These are phyloP conservation scores for Reticulomyxa filosa DNA, from an alignment of 78 protist species.

Conservation along the genomic window DNA sequence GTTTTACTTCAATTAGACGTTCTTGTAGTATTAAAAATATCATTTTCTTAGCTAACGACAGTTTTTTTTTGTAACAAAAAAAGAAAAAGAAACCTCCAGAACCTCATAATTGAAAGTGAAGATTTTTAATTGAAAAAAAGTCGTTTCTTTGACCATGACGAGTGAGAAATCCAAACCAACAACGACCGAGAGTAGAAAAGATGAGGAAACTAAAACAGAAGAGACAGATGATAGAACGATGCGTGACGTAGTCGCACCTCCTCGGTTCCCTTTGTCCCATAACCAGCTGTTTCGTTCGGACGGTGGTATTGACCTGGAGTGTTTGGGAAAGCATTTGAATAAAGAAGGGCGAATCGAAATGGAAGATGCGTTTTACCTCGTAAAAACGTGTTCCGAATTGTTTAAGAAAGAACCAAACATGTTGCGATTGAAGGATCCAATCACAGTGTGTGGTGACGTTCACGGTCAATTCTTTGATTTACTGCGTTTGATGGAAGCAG, in stretches of 20 bases:
- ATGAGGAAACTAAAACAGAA: too few species aligned
- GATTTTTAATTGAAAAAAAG: too few species aligned
- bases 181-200: too few species aligned
- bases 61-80: too few species aligned
- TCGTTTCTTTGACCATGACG: too few species aligned
- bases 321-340: conserved; percentile 10
- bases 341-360: conserved; percentile 18
- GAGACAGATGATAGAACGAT: neutral
- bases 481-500: conserved; percentile 19
- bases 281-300: neutral
- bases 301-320: neutral
- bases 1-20: too few species aligned
- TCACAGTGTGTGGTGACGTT: conserved; percentile 63
- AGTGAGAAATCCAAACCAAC: too few species aligned
- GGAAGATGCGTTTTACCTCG: conserved; percentile 14
- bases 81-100: too few species aligned
- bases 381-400: conserved; percentile 1
- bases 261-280: neutral
- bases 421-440: conserved; percentile 27
- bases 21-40: too few species aligned
- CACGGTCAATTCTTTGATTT: conserved; percentile 78
- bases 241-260: neutral
- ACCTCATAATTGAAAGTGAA: too few species aligned
- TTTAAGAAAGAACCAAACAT: conserved; percentile 29
- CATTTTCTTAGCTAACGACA: too few species aligned